Base-by-base conservation (phyloP, 129 eudicot genomes). In the Daucus carota region DNA sequence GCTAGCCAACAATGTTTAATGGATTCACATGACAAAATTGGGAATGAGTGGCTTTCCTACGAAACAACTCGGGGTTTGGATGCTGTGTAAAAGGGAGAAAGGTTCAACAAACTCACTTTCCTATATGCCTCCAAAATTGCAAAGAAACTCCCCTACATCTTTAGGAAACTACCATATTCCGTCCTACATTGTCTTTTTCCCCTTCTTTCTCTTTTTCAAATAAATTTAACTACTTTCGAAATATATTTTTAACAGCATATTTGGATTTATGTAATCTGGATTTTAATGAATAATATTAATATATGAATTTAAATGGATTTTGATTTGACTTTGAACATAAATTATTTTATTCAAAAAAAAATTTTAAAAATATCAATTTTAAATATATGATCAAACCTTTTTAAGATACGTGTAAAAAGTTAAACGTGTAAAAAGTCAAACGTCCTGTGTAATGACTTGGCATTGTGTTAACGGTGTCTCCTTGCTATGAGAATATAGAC, bases 1-100 rank as follows among this genome's bases (percentile, higher is more conserved):
- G 2, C 41, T 28, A 65, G 41, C 70, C 70, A 65, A 65, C 70
- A 29, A 65, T 65, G 36, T 65, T 5, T 1, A 65, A 3, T 65
- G 70, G 70, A 28, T 31, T 65, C 70, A 31, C 70, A 65, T 65
- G 70, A 65, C n/a, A 14, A 65, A 65, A 33, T 31, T 41, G 31
- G 70, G 15, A 65, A 0, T 4, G 0, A 12, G 70, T 1, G 70
- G 8, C n/a, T 7, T 65, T 65, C 40, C 70, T 65, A 65, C 40
- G 70, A 65, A 65, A 33, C 70, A 31, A 31, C 70, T 4, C 8
- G 70, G 65, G 65, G 65, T 9, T 57, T 57, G 65, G 32, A 57
- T 57, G 31, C 65, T 57, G n/a, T 57, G 12, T n/a, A n/a, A 8
- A 9, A 8, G 24, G 65, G 6, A 57, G 65, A 57, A 57, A 57